phyloP scores from a whole-genome alignment of 2,329 filamentous ascomycete genomes.

The Celoporthe dispersa region DNA sequence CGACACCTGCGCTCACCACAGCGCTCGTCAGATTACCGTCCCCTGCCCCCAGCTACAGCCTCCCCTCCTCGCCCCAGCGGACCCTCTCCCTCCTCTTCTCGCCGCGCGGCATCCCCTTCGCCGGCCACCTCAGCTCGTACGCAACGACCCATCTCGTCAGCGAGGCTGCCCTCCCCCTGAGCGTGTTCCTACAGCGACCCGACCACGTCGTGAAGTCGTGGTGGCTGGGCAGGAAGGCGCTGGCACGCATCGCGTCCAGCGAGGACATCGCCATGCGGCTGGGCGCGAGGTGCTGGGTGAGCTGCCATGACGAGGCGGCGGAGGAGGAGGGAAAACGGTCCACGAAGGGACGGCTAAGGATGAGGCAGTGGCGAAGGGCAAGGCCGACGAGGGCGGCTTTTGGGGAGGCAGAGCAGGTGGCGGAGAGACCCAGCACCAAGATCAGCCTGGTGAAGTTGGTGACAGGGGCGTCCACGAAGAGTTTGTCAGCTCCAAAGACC shows the following conservation, averaged over 20 bases:
- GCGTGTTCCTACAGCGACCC: constrained; percentile 67
- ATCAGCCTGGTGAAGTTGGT: not conserved
- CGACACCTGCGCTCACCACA: constrained; percentile 39
- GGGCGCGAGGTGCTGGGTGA: constrained; percentile 62
- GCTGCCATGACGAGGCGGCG: constrained; percentile 65
- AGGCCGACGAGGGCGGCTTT: constrained; percentile 5
- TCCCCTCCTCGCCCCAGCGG: constrained; percentile 40
- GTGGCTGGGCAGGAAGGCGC: constrained; percentile 52
- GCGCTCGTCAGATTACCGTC: constrained; percentile 20
- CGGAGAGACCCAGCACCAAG: too few relatives aligned
- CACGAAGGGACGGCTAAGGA: constrained; percentile 43
- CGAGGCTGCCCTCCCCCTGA: constrained; percentile 63
- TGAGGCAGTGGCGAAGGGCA: constrained; percentile 48
- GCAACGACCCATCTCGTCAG: constrained; percentile 59
- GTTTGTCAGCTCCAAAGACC: not conserved
- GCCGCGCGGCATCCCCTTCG: constrained; percentile 64
- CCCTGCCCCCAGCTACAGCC: constrained; percentile 9
- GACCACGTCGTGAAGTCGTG: constrained; percentile 62
- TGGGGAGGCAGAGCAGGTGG: not conserved
- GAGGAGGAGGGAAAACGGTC: constrained; percentile 54
- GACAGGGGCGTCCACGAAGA: not conserved
- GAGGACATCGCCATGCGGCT: constrained; percentile 58
- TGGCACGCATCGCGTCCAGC: constrained; percentile 58
- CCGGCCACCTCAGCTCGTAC: constrained; percentile 56
- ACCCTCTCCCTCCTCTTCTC: constrained; percentile 67